A percentile compares a stretch with the other conserved stretches of the same genome.
Evolutionary conservation across 192 early-diverging fungal species (phyloP).

Genomic region (Spizellomyces punctatus): DNA sequence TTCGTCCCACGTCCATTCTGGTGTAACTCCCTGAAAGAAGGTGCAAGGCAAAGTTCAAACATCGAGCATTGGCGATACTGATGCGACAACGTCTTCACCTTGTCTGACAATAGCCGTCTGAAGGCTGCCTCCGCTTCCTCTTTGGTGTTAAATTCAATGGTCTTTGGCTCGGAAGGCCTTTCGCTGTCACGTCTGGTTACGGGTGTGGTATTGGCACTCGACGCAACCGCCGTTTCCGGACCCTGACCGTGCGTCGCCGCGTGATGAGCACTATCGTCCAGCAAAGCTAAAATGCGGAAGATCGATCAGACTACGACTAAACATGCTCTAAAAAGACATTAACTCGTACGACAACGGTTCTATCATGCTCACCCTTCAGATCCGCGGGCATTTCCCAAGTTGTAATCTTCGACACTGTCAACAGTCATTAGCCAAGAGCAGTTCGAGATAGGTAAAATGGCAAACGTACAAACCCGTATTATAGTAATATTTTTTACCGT

Average conservation of each 20-base stretch:
- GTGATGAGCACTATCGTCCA: too few species aligned
- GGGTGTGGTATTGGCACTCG: not conserved
- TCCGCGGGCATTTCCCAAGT: slow-evolving; percentile 86
- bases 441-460: too few species aligned
- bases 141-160: slow-evolving; percentile 67
- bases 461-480: slow-evolving; percentile 49
- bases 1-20: slow-evolving; percentile 92
- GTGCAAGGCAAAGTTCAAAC: not conserved
- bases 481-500: slow-evolving; percentile 83
- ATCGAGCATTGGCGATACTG: not conserved
- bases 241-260: too few species aligned
- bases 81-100: slow-evolving; percentile 39
- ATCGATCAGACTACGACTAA: too few species aligned
- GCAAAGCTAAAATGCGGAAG: too few species aligned
- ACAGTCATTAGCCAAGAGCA: too few species aligned
- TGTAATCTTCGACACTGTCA: slow-evolving; percentile 62
- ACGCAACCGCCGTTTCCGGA: too few species aligned
- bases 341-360: too few species aligned
- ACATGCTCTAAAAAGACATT: too few species aligned
- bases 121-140: slow-evolving; percentile 87
- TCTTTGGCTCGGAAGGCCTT: slow-evolving; percentile 8
- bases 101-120: slow-evolving; percentile 68
- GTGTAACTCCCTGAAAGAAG: slow-evolving; percentile 66
- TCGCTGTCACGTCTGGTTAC: slow-evolving; percentile 8
- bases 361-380: not conserved